A percentile compares a stretch with the other conserved stretches of the same genome.
phyloP scores from a whole-genome alignment of 306 rosid species.

The Astragalus glycyphyllos region DNA sequence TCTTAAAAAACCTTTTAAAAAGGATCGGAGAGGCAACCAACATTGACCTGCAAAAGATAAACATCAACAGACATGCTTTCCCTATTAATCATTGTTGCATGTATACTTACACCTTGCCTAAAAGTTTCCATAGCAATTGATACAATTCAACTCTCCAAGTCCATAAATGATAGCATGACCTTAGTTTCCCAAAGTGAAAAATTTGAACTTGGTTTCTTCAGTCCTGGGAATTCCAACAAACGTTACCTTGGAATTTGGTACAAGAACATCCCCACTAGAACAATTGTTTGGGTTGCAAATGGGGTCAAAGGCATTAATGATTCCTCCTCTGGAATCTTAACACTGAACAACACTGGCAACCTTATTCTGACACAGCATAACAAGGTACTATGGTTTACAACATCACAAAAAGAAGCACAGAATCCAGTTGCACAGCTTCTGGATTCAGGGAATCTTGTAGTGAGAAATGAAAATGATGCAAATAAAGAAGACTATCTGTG shows the following conservation, averaged over 20 bases:
- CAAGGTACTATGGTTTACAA: conserved; percentile 46
- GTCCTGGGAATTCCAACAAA: conserved; percentile 47
- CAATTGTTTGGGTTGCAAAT: conserved; percentile 74
- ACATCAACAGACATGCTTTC: conserved; percentile 20
- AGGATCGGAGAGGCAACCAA: too few species aligned
- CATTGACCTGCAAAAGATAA: not conserved
- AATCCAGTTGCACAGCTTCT: conserved; percentile 49
- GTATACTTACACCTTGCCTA: conserved; percentile 9
- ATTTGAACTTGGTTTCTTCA: conserved; percentile 68
- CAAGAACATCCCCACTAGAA: conserved; percentile 42
- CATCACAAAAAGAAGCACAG: not conserved
- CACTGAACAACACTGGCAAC: conserved; percentile 30
- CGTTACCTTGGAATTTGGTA: conserved; percentile 69
- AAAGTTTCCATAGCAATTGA: conserved; percentile 45
- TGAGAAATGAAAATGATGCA: conserved; percentile 32
- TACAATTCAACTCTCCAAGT: conserved; percentile 44
- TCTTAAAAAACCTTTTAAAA: too few species aligned
- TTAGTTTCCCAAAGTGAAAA: conserved; percentile 49
- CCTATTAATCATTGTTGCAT: not conserved
- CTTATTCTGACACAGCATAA: conserved; percentile 39
- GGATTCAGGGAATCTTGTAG: conserved; percentile 51
- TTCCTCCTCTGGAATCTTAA: conserved; percentile 41
- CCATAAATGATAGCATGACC: conserved; percentile 44
- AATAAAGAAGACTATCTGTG: conserved; percentile 35
- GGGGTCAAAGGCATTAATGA: conserved; percentile 44